Evolutionary conservation across 176 grass and related monocot species (phyloP), one percentile per base, ranked within the genome.

Genomic region (Oryza meridionalis): DNA sequence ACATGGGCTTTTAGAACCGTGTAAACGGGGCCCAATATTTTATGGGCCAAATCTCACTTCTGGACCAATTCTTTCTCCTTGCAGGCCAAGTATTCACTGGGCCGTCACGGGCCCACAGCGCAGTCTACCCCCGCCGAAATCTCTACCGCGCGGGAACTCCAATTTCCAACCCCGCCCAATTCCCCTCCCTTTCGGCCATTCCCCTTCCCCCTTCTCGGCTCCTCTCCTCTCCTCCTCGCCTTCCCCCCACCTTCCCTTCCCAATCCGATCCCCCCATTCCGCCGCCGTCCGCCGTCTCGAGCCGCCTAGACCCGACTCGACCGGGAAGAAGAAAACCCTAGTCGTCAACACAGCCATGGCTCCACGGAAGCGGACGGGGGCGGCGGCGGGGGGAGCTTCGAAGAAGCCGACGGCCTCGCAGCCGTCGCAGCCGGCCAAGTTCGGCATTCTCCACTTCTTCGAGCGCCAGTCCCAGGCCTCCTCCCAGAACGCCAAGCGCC

Each of bases 361-460:
- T 12, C 95, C 92, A 9, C 88, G 87, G 86, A 98, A 93, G 95
- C 89, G 95, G 29, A 67, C 86, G 49, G 40, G 67, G 8, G 78
- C 85, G 16, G 61, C 73, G 0, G 61, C 86, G 11, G 32, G 88
- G 40, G 43, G 82, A 37, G 68, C 93, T 22, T 82, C 82, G 14
- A 93, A 82, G 81, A 98, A 91, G 84, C 62, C 80, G 22, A 70
- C 72, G 46, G 32, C 88, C n/a, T 84, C 85, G 76, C 87, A 94
- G 77, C 65, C 90, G 11, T 91, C 92, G 70, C 84, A 93, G 87
- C 92, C 90, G 33, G 78, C 95, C 71, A 98, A 93, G 90, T 98
- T 91, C 68, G 95, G 95, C 68, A 98, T 98, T 84, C 95, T 70
- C 67, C 92, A 94, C 75, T 98, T 98, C 79, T 98, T 98, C 71